Base-by-base conservation (phyloP, 2,329 filamentous ascomycete genomes). In the Colletotrichum lindemuthianum region DNA sequence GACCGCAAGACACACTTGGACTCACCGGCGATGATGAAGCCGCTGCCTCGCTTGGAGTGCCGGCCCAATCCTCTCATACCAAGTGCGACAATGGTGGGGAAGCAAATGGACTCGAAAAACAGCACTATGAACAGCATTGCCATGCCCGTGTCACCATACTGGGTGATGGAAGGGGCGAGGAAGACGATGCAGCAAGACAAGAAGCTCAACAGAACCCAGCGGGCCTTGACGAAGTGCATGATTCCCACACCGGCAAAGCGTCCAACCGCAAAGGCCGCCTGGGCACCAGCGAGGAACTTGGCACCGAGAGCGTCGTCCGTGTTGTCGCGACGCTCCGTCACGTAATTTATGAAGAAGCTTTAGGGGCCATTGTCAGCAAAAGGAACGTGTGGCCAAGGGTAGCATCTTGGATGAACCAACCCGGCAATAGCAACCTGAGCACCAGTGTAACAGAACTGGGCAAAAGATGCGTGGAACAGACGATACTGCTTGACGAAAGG, bases 391-490 rank as follows among this genome's bases (percentile, higher is more conserved):
- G 90, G 81, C 93, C 93, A 3, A 94, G 82, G 32, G 87, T 86
- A 40, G n/a, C 32, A 8, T 32, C 10, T 15, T 9, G 6, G 0
- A 2, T 11, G 4, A n/a, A 81, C 78, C 68, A 92, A 85, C 0
- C 90, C 88, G 1, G 88, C 88, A 59, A 90, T 86, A 60, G 84
- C 86, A 39, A 90, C 81, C 73, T 94, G 92, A 0, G 90, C 87
- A 51, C 92, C 92, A 0, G 82, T 90, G 74, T 95, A 96, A 74
- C 88, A 92, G 76, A 94, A 94, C 69, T 95, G 91, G 0, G 90
- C 89, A 69, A 89, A 86, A 0, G 90, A 86, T 11, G 90, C 92
- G 70, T 92, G 90, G 81, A 94, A 93, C 3, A 95, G 82, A 34
- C 88, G 87, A 75, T 90, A 93, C 70, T 92, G 90, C 76, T 91